Percentiles rank a stretch among this genome's conserved stretches.
phyloP scores from a whole-genome alignment of 2,329 filamentous ascomycete species.

The Colletotrichum liriopes region DNA sequence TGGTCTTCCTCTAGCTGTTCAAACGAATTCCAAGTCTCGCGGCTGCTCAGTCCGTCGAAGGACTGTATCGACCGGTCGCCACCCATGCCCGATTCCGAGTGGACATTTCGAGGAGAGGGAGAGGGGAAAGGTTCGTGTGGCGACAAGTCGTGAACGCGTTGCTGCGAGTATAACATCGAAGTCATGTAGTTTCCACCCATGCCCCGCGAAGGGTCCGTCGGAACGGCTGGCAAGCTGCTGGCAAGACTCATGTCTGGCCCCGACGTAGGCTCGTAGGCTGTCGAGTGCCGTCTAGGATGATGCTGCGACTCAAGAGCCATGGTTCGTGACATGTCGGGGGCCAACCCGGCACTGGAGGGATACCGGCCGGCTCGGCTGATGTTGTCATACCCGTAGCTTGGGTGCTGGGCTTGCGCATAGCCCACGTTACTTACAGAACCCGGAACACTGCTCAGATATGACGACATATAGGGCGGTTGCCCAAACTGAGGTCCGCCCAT shows the following conservation, averaged over 20 bases:
- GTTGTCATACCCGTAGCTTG: slow-evolving; percentile 27
- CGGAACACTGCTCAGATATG: slow-evolving; percentile 27
- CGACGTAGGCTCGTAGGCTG: slow-evolving; percentile 33
- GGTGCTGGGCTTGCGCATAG: slow-evolving; percentile 28
- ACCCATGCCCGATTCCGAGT: slow-evolving; percentile 30
- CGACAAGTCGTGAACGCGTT: slow-evolving; percentile 34
- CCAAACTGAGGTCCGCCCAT: slow-evolving; percentile 28
- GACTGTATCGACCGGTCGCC: slow-evolving; percentile 23
- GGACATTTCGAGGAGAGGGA: slow-evolving; percentile 32
- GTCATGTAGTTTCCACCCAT: slow-evolving; percentile 31
- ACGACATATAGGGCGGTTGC: slow-evolving; percentile 27
- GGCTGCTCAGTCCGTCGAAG: slow-evolving; percentile 28
- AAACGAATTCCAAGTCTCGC: slow-evolving; percentile 34
- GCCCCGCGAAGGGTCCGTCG: slow-evolving; percentile 19
- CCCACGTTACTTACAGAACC: slow-evolving; percentile 26
- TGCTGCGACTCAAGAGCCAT: slow-evolving; percentile 35
- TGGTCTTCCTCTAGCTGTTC: slow-evolving; percentile 37
- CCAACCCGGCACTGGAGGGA: slow-evolving; percentile 22
- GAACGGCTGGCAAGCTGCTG: slow-evolving; percentile 29
- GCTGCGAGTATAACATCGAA: slow-evolving; percentile 35
- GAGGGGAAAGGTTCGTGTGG: slow-evolving; percentile 32
- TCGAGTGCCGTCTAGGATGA: slow-evolving; percentile 37
- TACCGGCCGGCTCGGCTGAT: slow-evolving; percentile 25
- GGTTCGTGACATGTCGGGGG: slow-evolving; percentile 30
- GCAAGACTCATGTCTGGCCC: slow-evolving; percentile 34